Percentiles rank a stretch among this genome's conserved stretches.
These are phyloP conservation scores for Fusarium paranaense DNA, from an alignment of 2,329 filamentous ascomycete species.

Conservation along the genomic window DNA sequence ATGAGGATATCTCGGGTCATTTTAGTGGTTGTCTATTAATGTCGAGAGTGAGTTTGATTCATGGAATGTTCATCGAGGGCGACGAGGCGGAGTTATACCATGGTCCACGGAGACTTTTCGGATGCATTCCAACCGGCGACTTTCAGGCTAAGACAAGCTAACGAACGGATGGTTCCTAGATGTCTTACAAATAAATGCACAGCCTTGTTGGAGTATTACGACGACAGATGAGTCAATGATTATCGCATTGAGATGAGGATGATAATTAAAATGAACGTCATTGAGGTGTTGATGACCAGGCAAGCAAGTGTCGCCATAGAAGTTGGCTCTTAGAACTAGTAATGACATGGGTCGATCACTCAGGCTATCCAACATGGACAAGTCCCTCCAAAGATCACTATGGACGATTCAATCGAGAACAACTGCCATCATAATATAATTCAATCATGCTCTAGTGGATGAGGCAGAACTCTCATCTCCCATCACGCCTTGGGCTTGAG, in stretches of 20 bases:
- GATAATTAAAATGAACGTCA: background rate
- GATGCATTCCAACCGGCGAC: background rate
- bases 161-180: background rate
- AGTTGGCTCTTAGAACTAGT: background rate
- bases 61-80: background rate
- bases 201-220: background rate
- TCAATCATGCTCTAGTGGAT: background rate
- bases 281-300: background rate
- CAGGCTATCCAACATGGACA: background rate
- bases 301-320: background rate
- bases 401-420: background rate
- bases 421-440: background rate
- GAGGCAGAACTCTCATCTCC: background rate
- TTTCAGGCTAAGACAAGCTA: background rate
- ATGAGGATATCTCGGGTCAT: slow-evolving; percentile 26
- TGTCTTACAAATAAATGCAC: background rate
- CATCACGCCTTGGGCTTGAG: slow-evolving; percentile 19
- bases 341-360: background rate
- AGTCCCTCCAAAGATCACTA: background rate
- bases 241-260: background rate
- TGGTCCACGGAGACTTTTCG: slow-evolving; percentile 19
- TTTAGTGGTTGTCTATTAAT: background rate
- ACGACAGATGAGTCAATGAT: background rate
- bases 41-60: background rate
- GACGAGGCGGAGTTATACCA: background rate